Conservation (phyloP, 1,284 basidiomycete species). For the Wolfiporia cocos region DNA sequence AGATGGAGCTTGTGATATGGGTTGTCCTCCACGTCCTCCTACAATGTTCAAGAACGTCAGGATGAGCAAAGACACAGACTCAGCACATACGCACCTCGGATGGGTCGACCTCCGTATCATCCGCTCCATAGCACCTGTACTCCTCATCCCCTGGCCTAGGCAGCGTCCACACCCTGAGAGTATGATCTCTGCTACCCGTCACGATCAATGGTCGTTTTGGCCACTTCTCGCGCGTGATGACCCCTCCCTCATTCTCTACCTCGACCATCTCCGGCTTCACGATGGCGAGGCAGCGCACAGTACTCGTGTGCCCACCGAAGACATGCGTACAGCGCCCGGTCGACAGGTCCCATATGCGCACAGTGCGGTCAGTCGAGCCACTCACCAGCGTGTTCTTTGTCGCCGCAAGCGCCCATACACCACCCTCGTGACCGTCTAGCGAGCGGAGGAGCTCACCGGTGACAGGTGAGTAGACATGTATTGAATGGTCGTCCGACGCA, state of each 20-base stretch:
- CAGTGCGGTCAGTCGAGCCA: constrained; percentile 91
- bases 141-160: constrained; percentile 76
- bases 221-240: constrained; percentile 66
- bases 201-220: constrained; percentile 86
- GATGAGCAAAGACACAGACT: background rate
- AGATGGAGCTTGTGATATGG: constrained; percentile 86
- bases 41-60: constrained; percentile 4
- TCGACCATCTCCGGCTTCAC: constrained; percentile 83
- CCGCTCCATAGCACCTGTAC: constrained; percentile 65
- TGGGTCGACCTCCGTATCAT: constrained; percentile 62
- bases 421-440: constrained; percentile 88
- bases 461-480: constrained; percentile 83
- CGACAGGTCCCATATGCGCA: constrained; percentile 88
- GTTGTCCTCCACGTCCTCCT: constrained; percentile 78
- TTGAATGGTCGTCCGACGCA: constrained; percentile 90
- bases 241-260: constrained; percentile 53
- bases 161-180: constrained; percentile 85
- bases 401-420: constrained; percentile 90
- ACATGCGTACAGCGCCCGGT: constrained; percentile 81
- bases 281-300: constrained; percentile 86
- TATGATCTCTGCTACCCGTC: constrained; percentile 89
- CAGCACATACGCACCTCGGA: constrained; percentile 45
- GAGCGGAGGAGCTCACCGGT: constrained; percentile 72
- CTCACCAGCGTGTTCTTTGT: constrained; percentile 85
- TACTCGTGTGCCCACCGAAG: constrained; percentile 91